Base-by-base conservation (phyloP, 495 filamentous ascomycete genomes). In the Hypoxylon lienhwacheense region DNA sequence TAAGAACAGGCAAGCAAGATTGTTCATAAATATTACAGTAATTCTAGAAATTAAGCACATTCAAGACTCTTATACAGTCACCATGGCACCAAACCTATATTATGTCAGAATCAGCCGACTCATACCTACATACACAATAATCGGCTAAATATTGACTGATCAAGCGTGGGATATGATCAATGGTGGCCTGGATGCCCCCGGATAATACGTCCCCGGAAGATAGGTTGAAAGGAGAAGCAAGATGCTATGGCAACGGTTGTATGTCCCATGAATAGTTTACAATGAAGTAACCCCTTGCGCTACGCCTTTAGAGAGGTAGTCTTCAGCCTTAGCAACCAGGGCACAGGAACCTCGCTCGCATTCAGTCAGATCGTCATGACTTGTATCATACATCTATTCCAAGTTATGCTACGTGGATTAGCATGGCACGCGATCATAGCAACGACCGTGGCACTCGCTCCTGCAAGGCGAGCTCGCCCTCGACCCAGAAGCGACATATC, bases 111-210 rank as follows among this genome's bases (percentile, higher is more conserved):
- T 49, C 45, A 45, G 36, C 45, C 45, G 53, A 37, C 12, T 42
- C 7, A 14, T 15, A 15, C 15, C 28, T 29, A 19, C 12, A 3
- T 26, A n/a, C n/a, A n/a, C 21, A 29, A 8, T 22, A 21, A 7
- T 53, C 55, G 49, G 55, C 28, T 59, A 45, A 59, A 59, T 53
- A 32, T 33, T 22, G 19, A 53, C 43, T 36, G 49, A 53, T 29
- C n/a, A 29, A 34, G 14, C n/a, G n/a, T 19, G 20, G 16, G 16
- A 22, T 54, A 42, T n/a, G n/a, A n/a, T n/a, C n/a, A n/a, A n/a
- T n/a, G n/a, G n/a, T n/a, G n/a, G n/a, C n/a, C n/a, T n/a, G n/a
- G n/a, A n/a, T n/a, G n/a, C n/a, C n/a, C n/a, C n/a, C n/a, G n/a
- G 52, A 55, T 55, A 55, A 47, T 34, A 10, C 11, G 11, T 10